Evolutionary conservation across 2,329 filamentous ascomycete species (phyloP), one percentile per base, ranked within the genome.

Genomic region (Ilyonectria robusta): DNA sequence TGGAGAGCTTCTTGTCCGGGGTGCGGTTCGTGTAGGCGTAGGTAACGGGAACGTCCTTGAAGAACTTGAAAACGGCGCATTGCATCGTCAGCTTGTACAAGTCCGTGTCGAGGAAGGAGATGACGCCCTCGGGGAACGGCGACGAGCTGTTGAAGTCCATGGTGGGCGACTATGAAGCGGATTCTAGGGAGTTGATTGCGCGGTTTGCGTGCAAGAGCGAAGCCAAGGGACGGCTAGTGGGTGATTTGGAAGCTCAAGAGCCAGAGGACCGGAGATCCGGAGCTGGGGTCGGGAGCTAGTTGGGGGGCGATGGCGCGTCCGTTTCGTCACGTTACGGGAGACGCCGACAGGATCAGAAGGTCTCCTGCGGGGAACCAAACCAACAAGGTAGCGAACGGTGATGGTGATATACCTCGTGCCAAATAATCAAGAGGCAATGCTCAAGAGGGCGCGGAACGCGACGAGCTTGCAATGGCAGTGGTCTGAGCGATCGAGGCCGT

Each of bases 1-100:
- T 89, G 29, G 90, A 97, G 66, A 99, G 86, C 79, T 95, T 94
- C 90, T 98, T 97, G 68, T 97, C 91, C 8, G 94, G 94, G 1
- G 96, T 99, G 57, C 96, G 92, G 80, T 99, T 99, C 58, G 94
- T 98, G 83, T 97, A 98, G 66, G 93, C 90, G 78, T 98, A 99
- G 3, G 93, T 94, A 65, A 98, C 96, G 50, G 91, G 88, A 75
- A 90, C 84, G 65, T 95, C 87, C 37, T 92, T 92, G 81, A 97
- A 98, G 84, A 95, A 97, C 81, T 97, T 97, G 73, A 97, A 88
- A 71, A 98, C 92, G 68, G 94, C 94, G 79, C 93, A 97, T 91
- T 99, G 96, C 96, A 99, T 99, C 21, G 96, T 99, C 81, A 99
- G 83, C 83, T 99, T 99, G 88, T 98, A 99, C 68, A 99, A 78